Percentiles rank a stretch among this genome's conserved stretches.
phyloP scores from a whole-genome alignment of 2,329 filamentous ascomycete genomes.

The Thielaviopsis musarum region DNA sequence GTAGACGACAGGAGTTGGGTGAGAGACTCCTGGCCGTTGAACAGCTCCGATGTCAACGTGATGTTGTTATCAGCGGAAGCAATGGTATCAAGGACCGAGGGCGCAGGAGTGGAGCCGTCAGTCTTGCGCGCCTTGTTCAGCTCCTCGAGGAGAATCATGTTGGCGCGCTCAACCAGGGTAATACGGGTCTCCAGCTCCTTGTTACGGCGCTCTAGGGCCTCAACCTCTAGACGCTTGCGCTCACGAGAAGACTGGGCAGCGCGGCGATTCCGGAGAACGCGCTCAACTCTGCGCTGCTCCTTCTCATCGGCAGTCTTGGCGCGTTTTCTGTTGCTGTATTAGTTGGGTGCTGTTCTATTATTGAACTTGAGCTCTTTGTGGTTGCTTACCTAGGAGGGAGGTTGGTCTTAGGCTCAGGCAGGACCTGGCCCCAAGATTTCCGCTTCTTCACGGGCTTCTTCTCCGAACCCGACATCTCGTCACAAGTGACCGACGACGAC shows the following conservation, averaged over 20 bases:
- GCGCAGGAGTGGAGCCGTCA: constrained; percentile 24
- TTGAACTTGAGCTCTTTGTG: neutral
- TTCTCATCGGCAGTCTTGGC: constrained; percentile 99
- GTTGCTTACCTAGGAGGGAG: constrained; percentile 65
- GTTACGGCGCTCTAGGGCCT: constrained; percentile 65
- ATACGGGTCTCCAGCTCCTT: constrained; percentile 50
- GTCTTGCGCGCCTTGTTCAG: constrained; percentile 30
- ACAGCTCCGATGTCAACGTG: constrained; percentile 42
- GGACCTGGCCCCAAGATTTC: constrained; percentile 96
- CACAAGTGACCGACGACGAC: constrained; percentile 13
- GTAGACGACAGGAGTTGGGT: constrained; percentile 18
- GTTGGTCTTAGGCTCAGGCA: constrained; percentile 92
- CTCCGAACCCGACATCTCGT: constrained; percentile 21
- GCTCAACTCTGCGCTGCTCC: constrained; percentile 92
- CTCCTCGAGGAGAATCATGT: constrained; percentile 31
- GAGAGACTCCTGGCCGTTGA: constrained; percentile 24
- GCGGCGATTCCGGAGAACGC: constrained; percentile 87
- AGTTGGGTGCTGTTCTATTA: neutral
- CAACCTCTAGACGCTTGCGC: constrained; percentile 75
- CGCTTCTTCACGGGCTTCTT: constrained; percentile 81
- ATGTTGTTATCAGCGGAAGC: constrained; percentile 27
- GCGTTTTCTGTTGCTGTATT: constrained; percentile 49
- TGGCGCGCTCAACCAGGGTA: constrained; percentile 38
- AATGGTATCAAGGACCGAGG: constrained; percentile 27
- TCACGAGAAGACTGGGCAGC: constrained; percentile 94